Percentiles rank a stretch among this genome's conserved stretches.
These are phyloP conservation scores for Trichoderma brevicompactum DNA, from an alignment of 2,329 filamentous ascomycete species.

Conservation along the genomic window DNA sequence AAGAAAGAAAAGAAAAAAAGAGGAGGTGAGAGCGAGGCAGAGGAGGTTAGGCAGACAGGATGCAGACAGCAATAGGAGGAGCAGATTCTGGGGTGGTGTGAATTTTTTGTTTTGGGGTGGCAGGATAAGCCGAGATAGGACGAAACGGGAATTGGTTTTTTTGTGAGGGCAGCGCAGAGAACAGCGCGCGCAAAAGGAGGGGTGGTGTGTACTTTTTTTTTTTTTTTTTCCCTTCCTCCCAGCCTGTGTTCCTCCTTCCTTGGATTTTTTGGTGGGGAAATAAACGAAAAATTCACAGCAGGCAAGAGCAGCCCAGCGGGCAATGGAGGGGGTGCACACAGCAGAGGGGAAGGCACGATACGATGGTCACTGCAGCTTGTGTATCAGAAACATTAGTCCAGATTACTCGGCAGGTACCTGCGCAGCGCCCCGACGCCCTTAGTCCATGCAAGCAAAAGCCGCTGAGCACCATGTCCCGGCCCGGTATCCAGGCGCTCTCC, in stretches of 20 bases:
- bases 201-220: slow-evolving; percentile 16
- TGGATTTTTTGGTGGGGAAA: slow-evolving; percentile 1
- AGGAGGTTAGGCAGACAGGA: slow-evolving; percentile 33
- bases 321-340: slow-evolving; percentile 22
- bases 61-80: slow-evolving; percentile 27
- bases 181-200: slow-evolving; percentile 16
- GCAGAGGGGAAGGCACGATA: slow-evolving; percentile 18
- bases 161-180: slow-evolving; percentile 13
- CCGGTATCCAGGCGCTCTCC: slow-evolving; percentile 11
- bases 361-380: slow-evolving; percentile 25
- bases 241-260: slow-evolving; percentile 17
- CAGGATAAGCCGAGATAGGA: slow-evolving; percentile 26
- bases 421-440: neutral
- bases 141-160: slow-evolving; percentile 10
- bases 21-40: slow-evolving; percentile 36
- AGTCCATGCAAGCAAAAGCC: slow-evolving; percentile 4
- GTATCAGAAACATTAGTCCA: slow-evolving; percentile 23
- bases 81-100: slow-evolving; percentile 29
- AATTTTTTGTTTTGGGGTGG: slow-evolving; percentile 30
- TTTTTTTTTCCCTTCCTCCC: slow-evolving; percentile 4
- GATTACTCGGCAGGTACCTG: slow-evolving; percentile 13
- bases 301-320: slow-evolving; percentile 19
- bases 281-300: slow-evolving; percentile 10
- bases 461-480: neutral
- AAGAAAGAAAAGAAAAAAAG: slow-evolving; percentile 36